Evolutionary conservation across 1,284 basidiomycete genomes (phyloP), one percentile per base, ranked within the genome.

Genomic region (Heterobasidion parviporum): DNA sequence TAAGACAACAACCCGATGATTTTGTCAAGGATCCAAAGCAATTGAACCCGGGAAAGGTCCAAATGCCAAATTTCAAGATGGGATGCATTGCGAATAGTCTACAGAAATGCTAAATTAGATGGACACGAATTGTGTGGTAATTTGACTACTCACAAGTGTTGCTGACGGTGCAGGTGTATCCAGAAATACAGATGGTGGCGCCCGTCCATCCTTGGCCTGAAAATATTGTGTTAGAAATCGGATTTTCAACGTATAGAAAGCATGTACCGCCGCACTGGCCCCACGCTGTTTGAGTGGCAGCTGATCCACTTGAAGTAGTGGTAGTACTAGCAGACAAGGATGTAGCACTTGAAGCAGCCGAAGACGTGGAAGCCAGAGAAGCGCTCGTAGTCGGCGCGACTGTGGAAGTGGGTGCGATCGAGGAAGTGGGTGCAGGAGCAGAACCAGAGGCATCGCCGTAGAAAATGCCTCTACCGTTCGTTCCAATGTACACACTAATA

Each of bases 391-490:
- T 59, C 1, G 60, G 52, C 3, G 63, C 20, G 26, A 26, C 26
- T 26, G 26, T 26, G 6, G 50, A 16, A 14, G 33, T 45, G n/a
- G 50, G 20, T 15, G 32, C 33, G 4, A 35, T 26, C 20, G 70
- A 70, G 3, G 72, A 60, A 1, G 73, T 71, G 1, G 72, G 66
- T 3, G 75, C 57, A 48, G 74, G 72, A 5, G 70, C 68, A 15
- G 73, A 54, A 44, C 76, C 75, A 51, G 72, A 62, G 8, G 68
- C 67, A 57, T 82, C 78, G 1, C 81, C 81, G 60, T 77, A 83
- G 68, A 81, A 85, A 54, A 83, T 83, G 32, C 83, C 82, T 49
- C 82, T 77, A 35, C 82, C 82, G 60, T 83, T 83, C 1, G 82
- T 84, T 3, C 82, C 83, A 50, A 85, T 75, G 62, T 83, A 85